Evolutionary conservation across 257 asterid species (phyloP).

Genomic region (Primulina tabacum): DNA sequence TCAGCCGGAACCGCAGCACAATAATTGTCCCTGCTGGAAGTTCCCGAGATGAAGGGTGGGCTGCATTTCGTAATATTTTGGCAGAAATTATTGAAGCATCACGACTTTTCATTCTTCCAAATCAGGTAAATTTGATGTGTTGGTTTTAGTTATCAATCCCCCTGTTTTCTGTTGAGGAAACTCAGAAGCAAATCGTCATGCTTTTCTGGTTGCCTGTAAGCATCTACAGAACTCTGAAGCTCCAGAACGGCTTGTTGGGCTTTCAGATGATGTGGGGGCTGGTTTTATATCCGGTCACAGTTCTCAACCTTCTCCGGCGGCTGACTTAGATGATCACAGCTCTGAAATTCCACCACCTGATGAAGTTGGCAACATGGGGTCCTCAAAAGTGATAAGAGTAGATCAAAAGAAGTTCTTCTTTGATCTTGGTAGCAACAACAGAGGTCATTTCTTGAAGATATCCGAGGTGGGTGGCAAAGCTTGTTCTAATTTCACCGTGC

Average conservation of each 20-base stretch:
- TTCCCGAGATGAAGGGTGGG: conserved; percentile 95
- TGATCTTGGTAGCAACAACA: conserved; percentile 93
- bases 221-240: conserved; percentile 64
- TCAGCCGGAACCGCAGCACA: conserved; percentile 97
- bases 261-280: conserved; percentile 97
- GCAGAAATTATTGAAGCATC: conserved; percentile 91
- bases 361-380: conserved; percentile 58
- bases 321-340: conserved; percentile 63
- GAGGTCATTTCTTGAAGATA: conserved; percentile 91
- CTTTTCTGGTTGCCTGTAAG: conserved; percentile 30
- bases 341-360: conserved; percentile 72
- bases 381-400: conserved; percentile 87
- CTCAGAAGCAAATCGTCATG: conserved; percentile 26
- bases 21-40: conserved; percentile 97
- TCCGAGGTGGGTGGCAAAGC: conserved; percentile 64
- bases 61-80: conserved; percentile 83
- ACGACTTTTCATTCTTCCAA: conserved; percentile 59
- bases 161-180: conserved; percentile 14
- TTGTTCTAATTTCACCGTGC: neutral
- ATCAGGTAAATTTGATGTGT: conserved; percentile 45
- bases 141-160: conserved; percentile 9
- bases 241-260: conserved; percentile 73
- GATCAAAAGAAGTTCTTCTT: conserved; percentile 97
- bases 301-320: conserved; percentile 60
- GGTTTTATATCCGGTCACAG: conserved; percentile 92